Conservation (phyloP, 1,284 basidiomycete species). For the Apiotrichum akiyoshidainum region DNA sequence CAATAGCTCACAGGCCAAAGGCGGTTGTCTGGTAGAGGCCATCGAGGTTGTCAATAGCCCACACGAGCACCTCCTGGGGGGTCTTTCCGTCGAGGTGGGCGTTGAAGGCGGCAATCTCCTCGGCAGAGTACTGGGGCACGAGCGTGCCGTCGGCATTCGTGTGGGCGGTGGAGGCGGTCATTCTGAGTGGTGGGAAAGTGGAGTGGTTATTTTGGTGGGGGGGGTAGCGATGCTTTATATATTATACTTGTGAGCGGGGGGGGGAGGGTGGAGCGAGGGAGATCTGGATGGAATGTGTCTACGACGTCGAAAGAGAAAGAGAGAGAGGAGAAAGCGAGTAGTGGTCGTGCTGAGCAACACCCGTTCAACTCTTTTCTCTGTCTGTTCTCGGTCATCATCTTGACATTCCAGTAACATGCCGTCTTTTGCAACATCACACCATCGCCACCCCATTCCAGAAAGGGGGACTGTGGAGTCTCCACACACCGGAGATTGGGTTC, state of each 20-base stretch:
- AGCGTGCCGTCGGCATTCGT: constrained; percentile 21
- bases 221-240: background rate
- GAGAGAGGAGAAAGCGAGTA: background rate
- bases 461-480: background rate
- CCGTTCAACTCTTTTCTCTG: no score
- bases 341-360: background rate
- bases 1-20: constrained; percentile 64
- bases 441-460: background rate
- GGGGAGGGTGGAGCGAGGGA: no score
- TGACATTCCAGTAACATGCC: background rate
- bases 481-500: no score
- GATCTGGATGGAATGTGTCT: no score
- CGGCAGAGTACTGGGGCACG: constrained; percentile 61
- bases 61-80: constrained; percentile 76
- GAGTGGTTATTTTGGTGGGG: background rate
- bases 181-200: background rate
- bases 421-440: constrained; percentile 7
- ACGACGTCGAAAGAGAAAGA: no score
- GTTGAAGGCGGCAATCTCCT: constrained; percentile 69
- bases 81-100: constrained; percentile 64
- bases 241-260: background rate
- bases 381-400: no score
- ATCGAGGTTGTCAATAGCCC: constrained; percentile 72
- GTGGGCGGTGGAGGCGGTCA: constrained; percentile 5
- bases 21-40: constrained; percentile 84